Evolutionary conservation across 75 land plant species (phyloP), one percentile per base, ranked within the genome.

Genomic region (Pinus tabuliformis): DNA sequence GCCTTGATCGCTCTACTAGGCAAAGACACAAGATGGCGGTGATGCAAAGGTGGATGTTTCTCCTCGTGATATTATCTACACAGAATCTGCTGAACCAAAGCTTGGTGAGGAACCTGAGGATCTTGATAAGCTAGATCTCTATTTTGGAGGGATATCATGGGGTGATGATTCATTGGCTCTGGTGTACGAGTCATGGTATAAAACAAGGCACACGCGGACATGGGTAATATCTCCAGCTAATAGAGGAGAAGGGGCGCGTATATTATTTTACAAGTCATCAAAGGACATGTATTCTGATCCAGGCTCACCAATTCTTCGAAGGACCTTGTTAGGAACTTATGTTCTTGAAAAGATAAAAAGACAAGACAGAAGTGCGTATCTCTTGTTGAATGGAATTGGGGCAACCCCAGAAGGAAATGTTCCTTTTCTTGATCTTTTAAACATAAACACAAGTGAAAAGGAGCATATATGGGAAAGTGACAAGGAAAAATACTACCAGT

Each of bases 281-380:
- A 97, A 96, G 76, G 99, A 96, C 84, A 97, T 87, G 11, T 96
- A 96, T 76, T 91, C 99, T 62, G 97, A 96, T 82, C 99, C 97
- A 71, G 99, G 99, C 18, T 94, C 99, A 20, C 94, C 99, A 20
- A 91, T 96, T 94, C 57, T 90, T 73, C 85, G 99, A 49, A 87
- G 99, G 81, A 96, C 95, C 70, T 72, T 86, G 30, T 73, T 77
- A 61, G 99, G 99, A 57, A 93, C 99, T 49, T 91, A 96, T 83
- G 91, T 93, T 18, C 89, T 96, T 70, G 99, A 92, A 56, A 91
- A 89, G 77, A 64, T 96, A 39, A 91, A 83, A 62, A 94, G 85
- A 63, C 77, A 83, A 76, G 90, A 91, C 76, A 89, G 91, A 65
- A 81, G 81, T 57, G 88, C 86, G 12, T 87, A 79, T 62, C 56